Evolutionary conservation across 495 filamentous ascomycete species (phyloP), one percentile per base, ranked within the genome.

Genomic region (Podospora pseudocomata): DNA sequence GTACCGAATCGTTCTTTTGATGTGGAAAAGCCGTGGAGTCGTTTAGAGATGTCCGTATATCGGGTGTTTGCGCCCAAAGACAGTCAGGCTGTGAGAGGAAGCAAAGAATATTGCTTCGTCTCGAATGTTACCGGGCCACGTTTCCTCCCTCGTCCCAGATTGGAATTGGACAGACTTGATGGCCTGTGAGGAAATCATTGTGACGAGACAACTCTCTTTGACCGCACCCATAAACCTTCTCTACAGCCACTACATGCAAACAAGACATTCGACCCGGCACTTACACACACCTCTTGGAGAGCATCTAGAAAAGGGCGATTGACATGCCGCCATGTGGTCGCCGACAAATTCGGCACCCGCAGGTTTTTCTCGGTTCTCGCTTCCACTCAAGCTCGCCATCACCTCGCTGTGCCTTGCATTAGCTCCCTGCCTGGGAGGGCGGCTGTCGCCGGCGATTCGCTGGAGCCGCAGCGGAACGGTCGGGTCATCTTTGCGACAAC

Each of bases 271-370:
- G 39, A 58, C 55, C 55, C n/a, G 5, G 55, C n/a, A 58, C 55
- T 58, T 58, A 58, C 55, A 58, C n/a, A 58, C 39, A 27, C 30
- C 30, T 58, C 23, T 58, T 58, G 18, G 3, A 58, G 15, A 49
- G 6, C 2, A 11, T 49, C 39, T 49, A 26, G 13, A 58, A 58
- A 58, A 7, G 27, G 32, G 19, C 61, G 61, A 63, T 63, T 63
- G 61, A 63, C 28, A 63, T n/a, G 61, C 61, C 34, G 61, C 61
- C 61, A 63, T 63, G 61, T 63, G 61, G 61, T 44, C 32, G 28
- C 7, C 34, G 55, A 58, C 6, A 28, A 5, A 63, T 61, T 26
- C 61, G 61, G 59, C 27, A 61, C 2, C 7, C n/a, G 34, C 61
- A 39, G 30, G 61, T 19, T 63, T 63, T 62, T 32, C 30, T 63